Conservation (phyloP, 306 rosid species). For the Abrus precatorius region DNA sequence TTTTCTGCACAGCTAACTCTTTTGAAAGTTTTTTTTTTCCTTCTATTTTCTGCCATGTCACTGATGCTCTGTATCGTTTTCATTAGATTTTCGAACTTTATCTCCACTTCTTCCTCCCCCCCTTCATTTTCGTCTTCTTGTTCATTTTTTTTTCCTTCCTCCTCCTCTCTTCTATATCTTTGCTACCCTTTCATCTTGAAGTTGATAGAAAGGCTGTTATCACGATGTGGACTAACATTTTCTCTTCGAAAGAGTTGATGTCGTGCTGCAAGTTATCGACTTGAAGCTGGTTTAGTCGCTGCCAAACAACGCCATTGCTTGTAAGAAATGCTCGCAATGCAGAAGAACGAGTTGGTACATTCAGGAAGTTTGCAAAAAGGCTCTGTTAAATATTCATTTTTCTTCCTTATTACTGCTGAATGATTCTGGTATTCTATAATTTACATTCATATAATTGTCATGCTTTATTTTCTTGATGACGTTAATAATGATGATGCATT, state of each 20-base stretch:
- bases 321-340: slow-evolving; percentile 85
- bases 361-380: slow-evolving; percentile 69
- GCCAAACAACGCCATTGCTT: slow-evolving; percentile 46
- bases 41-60: too few relatives aligned
- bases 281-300: slow-evolving; percentile 62
- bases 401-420: neutral
- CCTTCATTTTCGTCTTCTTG: too few relatives aligned
- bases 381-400: slow-evolving; percentile 39
- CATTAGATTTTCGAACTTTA: too few relatives aligned
- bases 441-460: neutral
- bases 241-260: slow-evolving; percentile 44
- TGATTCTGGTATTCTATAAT: neutral
- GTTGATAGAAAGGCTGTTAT: slow-evolving; percentile 67
- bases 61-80: too few relatives aligned
- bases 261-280: slow-evolving; percentile 80
- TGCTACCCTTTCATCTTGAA: neutral
- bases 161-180: too few relatives aligned
- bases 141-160: too few relatives aligned
- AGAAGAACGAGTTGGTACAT: slow-evolving; percentile 63
- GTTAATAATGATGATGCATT: neutral
- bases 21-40: too few relatives aligned
- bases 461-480: neutral
- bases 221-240: slow-evolving; percentile 55
- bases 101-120: too few relatives aligned
- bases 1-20: too few relatives aligned